Evolutionary conservation across 2,329 filamentous ascomycete species (phyloP).

Genomic region (Drechmeria coniospora): DNA sequence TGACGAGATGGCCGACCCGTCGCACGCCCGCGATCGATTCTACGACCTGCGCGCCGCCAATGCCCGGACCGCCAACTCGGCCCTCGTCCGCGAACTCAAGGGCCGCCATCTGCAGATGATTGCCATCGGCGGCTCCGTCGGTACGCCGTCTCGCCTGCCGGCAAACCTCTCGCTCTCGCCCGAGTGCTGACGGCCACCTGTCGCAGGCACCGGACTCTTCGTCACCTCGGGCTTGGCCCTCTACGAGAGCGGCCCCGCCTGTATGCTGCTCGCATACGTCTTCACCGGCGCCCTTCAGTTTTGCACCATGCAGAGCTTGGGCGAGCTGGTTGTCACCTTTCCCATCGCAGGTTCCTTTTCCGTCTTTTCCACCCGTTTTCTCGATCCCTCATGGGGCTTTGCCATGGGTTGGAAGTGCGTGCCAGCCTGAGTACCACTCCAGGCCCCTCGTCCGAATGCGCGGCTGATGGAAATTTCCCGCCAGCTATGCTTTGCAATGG

Average conservation of each 20-base stretch:
- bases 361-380: slow-evolving; percentile 80
- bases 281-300: slow-evolving; percentile 80
- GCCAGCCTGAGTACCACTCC: neutral
- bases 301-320: slow-evolving; percentile 79
- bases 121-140: slow-evolving; percentile 79
- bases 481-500: slow-evolving; percentile 75
- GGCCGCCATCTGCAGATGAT: slow-evolving; percentile 91
- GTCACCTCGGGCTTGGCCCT: slow-evolving; percentile 65
- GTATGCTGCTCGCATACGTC: slow-evolving; percentile 57
- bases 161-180: slow-evolving; percentile 64
- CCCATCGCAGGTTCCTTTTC: slow-evolving; percentile 86
- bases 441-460: neutral
- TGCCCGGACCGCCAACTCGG: slow-evolving; percentile 59
- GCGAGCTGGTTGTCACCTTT: slow-evolving; percentile 79
- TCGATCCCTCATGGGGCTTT: slow-evolving; percentile 88
- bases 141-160: slow-evolving; percentile 36
- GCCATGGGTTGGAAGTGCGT: slow-evolving; percentile 85
- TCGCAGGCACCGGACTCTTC: slow-evolving; percentile 72
- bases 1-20: slow-evolving; percentile 8
- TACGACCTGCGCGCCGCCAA: slow-evolving; percentile 40
- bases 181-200: slow-evolving; percentile 15
- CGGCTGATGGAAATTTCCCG: slow-evolving; percentile 1
- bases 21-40: slow-evolving; percentile 17
- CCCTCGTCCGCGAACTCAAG: slow-evolving; percentile 62
- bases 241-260: slow-evolving; percentile 60